Base-by-base conservation (phyloP, 208 protist species). In the Leishmania amazonensis region DNA sequence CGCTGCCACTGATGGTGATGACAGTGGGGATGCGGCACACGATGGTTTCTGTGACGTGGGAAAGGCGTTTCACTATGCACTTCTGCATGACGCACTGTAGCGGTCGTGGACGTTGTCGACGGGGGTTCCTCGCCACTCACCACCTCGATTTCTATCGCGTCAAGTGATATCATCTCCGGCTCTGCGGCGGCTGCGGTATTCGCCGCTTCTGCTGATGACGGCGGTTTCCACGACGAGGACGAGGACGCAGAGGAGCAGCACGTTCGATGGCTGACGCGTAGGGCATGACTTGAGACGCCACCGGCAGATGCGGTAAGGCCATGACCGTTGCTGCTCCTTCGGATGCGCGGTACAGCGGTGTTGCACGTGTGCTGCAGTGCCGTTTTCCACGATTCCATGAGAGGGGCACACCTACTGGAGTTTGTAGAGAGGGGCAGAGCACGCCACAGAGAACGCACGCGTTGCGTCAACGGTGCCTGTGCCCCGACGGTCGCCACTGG, bases 131-230 rank as follows among this genome's bases (percentile, higher is more conserved):
- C 73, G 65, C 68, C 80, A 40, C 31, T 81, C 62, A 47, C 72
- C 45, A 81, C 76, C 40, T 87, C 84, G 35, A 88, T 65, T 38
- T 65, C 75, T n/a, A 78, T 86, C 35, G 78, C 79, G 74, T 94
- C 90, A 49, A 94, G 83, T 31, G 87, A 86, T 54, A 93, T 88
- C 73, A 94, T 78, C 75, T 93, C 91, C 17, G 91, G 89, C 51
- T 88, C 73, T 64, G 87, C 75, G 42, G 79, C 57, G 74, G 73
- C 35, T 35, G 28, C 51, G 51, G 51, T 45, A 51, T 31, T 8
- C 51, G 73, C 73, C 31, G 53, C 51, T 42, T 53, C 54, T 78
- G 75, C 53, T 1, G 70, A 74, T 42, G 64, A 42, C 11, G 11
- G 64, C 17, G 13, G 64, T 9, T 42, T 53, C 68, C 42, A 53